Conservation (phyloP, 2,329 filamentous ascomycete species). For the Emericellopsis atlantica region DNA sequence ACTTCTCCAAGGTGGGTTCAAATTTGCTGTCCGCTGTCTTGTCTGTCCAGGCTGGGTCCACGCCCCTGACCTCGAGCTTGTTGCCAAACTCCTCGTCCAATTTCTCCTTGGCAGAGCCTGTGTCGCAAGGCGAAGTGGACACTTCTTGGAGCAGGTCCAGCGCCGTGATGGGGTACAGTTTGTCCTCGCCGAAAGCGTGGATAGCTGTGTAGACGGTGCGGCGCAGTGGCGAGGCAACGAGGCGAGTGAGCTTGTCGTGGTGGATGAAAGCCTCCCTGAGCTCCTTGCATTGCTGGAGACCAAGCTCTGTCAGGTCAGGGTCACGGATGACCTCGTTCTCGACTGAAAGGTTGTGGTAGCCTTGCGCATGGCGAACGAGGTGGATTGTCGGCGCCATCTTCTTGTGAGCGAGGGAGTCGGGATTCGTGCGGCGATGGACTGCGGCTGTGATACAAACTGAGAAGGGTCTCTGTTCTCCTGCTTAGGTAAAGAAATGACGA, state of each 20-base stretch:
- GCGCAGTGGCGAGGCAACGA: conserved; percentile 68
- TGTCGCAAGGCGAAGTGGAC: conserved; percentile 62
- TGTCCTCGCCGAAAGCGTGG: conserved; percentile 38
- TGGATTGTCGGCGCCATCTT: conserved; percentile 45
- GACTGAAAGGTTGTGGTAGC: conserved; percentile 64
- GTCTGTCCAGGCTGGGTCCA: conserved; percentile 55
- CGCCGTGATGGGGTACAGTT: conserved; percentile 40
- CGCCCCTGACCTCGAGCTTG: conserved; percentile 48
- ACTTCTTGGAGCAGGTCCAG: conserved; percentile 73
- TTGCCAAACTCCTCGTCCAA: conserved; percentile 49
- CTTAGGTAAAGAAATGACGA: not conserved
- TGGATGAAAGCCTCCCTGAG: conserved; percentile 52
- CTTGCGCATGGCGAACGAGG: conserved; percentile 63
- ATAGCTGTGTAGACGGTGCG: conserved; percentile 72
- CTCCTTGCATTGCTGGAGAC: conserved; percentile 57
- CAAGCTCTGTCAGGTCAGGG: conserved; percentile 64
- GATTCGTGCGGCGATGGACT: not conserved
- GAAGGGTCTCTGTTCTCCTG: not conserved
- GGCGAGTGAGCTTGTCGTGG: conserved; percentile 51
- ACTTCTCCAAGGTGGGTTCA: conserved; percentile 33
- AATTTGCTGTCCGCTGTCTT: conserved; percentile 40
- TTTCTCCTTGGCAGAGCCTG: conserved; percentile 44
- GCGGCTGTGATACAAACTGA: too few relatives aligned
- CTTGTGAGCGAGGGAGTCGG: not conserved
- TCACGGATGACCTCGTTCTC: conserved; percentile 66